Conservation (phyloP, 1,139 yeast genomes). For the Cylindricascospora bacillispora region DNA sequence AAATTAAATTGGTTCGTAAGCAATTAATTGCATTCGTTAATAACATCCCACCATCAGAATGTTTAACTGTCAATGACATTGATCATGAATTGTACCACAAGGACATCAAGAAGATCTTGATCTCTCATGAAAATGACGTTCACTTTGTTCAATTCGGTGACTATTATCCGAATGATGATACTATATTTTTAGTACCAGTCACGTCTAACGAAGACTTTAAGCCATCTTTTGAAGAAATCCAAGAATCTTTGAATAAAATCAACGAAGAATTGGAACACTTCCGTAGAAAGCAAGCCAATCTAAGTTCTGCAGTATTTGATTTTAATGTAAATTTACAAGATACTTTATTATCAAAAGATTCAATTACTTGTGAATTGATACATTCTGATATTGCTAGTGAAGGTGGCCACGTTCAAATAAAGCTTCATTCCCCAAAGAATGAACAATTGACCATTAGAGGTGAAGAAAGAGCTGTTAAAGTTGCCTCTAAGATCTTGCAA, state of each 20-base stretch:
- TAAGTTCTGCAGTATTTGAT: constrained; percentile 39
- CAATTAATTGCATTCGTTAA: constrained; percentile 64
- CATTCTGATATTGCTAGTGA: constrained; percentile 29
- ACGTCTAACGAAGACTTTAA: constrained; percentile 39
- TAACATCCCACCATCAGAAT: constrained; percentile 53
- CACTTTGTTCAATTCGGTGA: constrained; percentile 44
- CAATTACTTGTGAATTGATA: constrained; percentile 22
- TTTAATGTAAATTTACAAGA: constrained; percentile 48
- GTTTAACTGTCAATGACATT: constrained; percentile 49
- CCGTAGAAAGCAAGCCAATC: constrained; percentile 44
- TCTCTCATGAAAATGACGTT: constrained; percentile 39
- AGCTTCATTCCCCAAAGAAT: constrained; percentile 19
- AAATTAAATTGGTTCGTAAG: constrained; percentile 45
- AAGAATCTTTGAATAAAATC: constrained; percentile 35
- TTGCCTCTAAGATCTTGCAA: constrained; percentile 16
- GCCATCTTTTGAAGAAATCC: constrained; percentile 37
- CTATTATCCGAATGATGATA: constrained; percentile 27
- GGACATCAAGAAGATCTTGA: constrained; percentile 31
- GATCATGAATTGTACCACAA: constrained; percentile 52
- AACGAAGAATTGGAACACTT: constrained; percentile 40
- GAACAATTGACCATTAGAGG: constrained; percentile 24
- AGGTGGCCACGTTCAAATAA: constrained; percentile 38
- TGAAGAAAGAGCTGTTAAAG: constrained; percentile 22
- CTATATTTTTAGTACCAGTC: constrained; percentile 36
- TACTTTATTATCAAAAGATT: constrained; percentile 31